These are phyloP conservation scores for Lactifluus echinatus DNA, from an alignment of 768 basidiomycete genomes.

Conservation along the genomic window DNA sequence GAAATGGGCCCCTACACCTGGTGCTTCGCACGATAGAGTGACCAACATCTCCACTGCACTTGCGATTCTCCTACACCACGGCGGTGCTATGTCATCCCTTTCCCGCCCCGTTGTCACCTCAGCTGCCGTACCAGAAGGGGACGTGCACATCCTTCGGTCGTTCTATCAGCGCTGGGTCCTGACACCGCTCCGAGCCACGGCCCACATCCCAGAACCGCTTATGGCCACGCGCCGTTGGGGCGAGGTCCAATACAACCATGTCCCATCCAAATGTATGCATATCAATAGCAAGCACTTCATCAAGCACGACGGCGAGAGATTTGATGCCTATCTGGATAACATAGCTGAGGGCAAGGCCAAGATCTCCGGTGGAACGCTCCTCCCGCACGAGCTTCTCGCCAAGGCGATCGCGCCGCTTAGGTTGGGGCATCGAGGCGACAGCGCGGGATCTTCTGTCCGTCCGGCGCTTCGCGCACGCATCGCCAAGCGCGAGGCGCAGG, in stretches of 20 bases:
- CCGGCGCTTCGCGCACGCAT: conserved; percentile 26
- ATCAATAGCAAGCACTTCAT: conserved; percentile 46
- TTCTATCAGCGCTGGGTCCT: conserved; percentile 54
- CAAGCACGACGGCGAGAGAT: conserved; percentile 49
- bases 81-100: conserved; percentile 22
- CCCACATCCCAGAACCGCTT: conserved; percentile 45
- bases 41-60: conserved; percentile 63
- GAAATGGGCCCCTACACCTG: conserved; percentile 66
- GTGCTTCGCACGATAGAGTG: conserved; percentile 48
- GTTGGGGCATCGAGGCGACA: background rate
- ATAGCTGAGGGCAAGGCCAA: conserved; percentile 46
- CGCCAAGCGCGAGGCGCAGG: conserved; percentile 32
- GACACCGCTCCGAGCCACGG: conserved; percentile 41
- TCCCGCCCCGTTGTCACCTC: conserved; percentile 17
- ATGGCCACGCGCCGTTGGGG: conserved; percentile 56
- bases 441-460: conserved; percentile 16
- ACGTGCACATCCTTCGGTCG: conserved; percentile 41
- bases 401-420: conserved; percentile 26
- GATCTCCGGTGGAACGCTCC: conserved; percentile 59
- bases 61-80: conserved; percentile 40
- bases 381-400: conserved; percentile 52
- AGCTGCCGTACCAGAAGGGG: conserved; percentile 29
- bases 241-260: conserved; percentile 48
- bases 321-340: conserved; percentile 45
- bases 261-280: conserved; percentile 55